phyloP scores from a whole-genome alignment of 2,329 filamentous ascomycete species.

The Cercospora zeina region DNA sequence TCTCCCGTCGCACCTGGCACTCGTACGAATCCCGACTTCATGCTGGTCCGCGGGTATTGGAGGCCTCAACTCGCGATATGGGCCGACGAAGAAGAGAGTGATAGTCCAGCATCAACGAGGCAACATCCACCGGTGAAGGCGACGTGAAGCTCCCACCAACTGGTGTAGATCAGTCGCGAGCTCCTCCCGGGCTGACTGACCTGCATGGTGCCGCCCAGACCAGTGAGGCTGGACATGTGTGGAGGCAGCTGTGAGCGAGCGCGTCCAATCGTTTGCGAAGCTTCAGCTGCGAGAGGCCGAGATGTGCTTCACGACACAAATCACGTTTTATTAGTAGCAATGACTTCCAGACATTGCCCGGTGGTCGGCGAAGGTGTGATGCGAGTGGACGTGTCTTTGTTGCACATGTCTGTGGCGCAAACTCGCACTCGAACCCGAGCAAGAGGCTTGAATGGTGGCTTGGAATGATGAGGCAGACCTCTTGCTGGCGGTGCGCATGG shows the following conservation, averaged over 20 bases:
- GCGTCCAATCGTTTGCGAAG: constrained; percentile 8
- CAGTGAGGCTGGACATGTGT: constrained; percentile 15
- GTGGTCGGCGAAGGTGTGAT: neutral
- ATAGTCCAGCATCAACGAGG: neutral
- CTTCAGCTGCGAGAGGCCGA: constrained; percentile 6
- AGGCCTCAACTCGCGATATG: no score
- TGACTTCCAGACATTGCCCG: neutral
- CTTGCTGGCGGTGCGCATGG: neutral
- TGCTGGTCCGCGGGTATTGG: constrained; percentile 14
- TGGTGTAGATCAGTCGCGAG: neutral
- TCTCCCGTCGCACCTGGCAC: constrained; percentile 20
- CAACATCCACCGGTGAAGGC: constrained; percentile 12
- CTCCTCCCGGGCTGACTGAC: constrained; percentile 8
- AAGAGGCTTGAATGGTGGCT: neutral
- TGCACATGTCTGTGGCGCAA: no score
- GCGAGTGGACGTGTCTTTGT: neutral
- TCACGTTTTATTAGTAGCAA: neutral
- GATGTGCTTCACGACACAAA: neutral
- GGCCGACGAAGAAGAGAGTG: neutral
- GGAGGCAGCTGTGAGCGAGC: constrained; percentile 10
- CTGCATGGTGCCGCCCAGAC: constrained; percentile 8
- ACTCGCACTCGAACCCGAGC: neutral
- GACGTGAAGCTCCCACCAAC: neutral
- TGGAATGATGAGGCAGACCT: no score
- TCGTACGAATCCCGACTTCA: constrained; percentile 27